A percentile compares a stretch with the other conserved stretches of the same genome.
Conservation (phyloP, 768 basidiomycete genomes). For the Royoungia palumana region DNA sequence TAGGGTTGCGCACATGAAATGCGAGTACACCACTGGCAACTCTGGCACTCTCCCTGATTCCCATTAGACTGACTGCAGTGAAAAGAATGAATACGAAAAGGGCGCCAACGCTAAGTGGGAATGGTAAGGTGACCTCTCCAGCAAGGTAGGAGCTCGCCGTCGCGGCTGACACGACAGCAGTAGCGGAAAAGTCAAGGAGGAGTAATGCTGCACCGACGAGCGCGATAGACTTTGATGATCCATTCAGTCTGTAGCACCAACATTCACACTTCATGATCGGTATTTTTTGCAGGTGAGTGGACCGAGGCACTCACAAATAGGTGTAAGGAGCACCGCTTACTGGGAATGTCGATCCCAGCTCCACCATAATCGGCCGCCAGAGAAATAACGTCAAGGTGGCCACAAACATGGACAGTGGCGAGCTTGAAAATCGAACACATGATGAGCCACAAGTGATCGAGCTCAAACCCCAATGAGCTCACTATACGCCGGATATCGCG, state of each 20-base stretch:
- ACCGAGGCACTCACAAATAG: constrained; percentile 46
- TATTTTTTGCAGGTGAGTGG: not conserved
- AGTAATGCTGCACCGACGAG: constrained; percentile 63
- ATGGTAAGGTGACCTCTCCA: constrained; percentile 59
- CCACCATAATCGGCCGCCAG: constrained; percentile 75
- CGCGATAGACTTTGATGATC: constrained; percentile 59
- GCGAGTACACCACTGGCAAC: constrained; percentile 54
- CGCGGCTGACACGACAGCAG: constrained; percentile 68
- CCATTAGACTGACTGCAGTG: constrained; percentile 51
- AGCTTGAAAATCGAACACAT: constrained; percentile 36
- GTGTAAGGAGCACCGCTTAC: constrained; percentile 71
- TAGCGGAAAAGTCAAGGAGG: constrained; percentile 69
- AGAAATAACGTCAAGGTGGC: constrained; percentile 61
- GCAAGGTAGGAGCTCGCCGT: constrained; percentile 66
- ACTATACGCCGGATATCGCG: constrained; percentile 62
- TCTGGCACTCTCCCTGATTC: constrained; percentile 60
- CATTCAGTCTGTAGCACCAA: constrained; percentile 47
- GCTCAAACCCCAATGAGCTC: constrained; percentile 21
- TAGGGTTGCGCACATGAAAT: constrained; percentile 50
- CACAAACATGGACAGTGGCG: constrained; percentile 64
- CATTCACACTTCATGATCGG: not conserved
- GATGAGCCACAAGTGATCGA: not conserved
- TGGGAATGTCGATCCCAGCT: constrained; percentile 65
- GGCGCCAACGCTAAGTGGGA: constrained; percentile 50
- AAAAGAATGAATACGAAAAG: constrained; percentile 55